Percentiles rank a stretch among this genome's conserved stretches.
Evolutionary conservation across 495 filamentous ascomycete species (phyloP).

Genomic region (Podospora conica): DNA sequence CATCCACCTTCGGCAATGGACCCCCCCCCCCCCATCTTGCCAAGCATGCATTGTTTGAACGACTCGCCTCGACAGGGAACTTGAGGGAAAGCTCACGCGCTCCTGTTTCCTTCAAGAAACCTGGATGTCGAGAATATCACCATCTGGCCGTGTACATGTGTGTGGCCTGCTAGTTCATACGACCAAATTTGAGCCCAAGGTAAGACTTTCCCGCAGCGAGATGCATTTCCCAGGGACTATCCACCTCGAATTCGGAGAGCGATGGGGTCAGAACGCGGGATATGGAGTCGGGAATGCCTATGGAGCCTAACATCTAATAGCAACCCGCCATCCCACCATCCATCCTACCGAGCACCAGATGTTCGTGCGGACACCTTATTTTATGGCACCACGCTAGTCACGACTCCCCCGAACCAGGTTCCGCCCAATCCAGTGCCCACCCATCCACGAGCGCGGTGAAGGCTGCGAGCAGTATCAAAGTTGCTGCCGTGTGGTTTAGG

Average conservation of each 20-base stretch:
- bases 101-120: background rate
- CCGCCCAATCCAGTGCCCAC: background rate
- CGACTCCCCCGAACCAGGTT: background rate
- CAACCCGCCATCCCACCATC: background rate
- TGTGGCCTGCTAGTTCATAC: background rate
- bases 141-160: background rate
- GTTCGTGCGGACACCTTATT: background rate
- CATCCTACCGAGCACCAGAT: background rate
- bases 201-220: background rate
- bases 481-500: background rate
- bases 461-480: background rate
- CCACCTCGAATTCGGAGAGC: background rate
- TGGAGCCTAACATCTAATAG: background rate
- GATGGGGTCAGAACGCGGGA: background rate
- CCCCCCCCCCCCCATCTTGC: no score
- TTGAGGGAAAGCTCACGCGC: no score
- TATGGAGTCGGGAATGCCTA: background rate
- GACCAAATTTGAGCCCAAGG: background rate
- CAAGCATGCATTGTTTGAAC: background rate
- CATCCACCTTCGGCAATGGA: background rate
- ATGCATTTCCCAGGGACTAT: background rate
- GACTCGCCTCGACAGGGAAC: background rate
- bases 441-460: background rate
- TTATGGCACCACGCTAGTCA: background rate
- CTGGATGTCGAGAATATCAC: background rate